These are phyloP conservation scores for Aspergillus nomiae DNA, from an alignment of 2,329 filamentous ascomycete genomes.

Conservation along the genomic window DNA sequence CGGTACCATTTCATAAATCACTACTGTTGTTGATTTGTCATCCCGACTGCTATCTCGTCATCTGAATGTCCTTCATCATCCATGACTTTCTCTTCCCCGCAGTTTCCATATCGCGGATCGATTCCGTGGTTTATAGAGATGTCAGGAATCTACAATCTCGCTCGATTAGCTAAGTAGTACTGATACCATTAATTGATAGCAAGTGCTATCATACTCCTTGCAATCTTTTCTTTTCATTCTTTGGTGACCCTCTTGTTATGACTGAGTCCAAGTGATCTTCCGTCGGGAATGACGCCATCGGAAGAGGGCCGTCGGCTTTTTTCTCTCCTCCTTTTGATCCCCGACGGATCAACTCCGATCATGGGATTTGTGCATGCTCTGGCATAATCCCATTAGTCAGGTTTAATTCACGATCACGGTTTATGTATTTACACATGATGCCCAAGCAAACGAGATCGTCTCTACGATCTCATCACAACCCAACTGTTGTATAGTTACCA, in stretches of 20 bases:
- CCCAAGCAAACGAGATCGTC: neutral
- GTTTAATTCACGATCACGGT: neutral
- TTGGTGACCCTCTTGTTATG: neutral
- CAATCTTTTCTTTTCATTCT: neutral
- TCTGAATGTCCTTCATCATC: neutral
- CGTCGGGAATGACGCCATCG: conserved; percentile 1
- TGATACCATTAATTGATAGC: neutral
- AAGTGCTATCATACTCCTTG: neutral
- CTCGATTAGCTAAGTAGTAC: neutral
- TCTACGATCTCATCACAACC: neutral
- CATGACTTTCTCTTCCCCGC: conserved; percentile 3
- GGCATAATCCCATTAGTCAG: neutral
- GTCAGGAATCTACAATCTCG: neutral
- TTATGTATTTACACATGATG: neutral
- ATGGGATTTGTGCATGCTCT: neutral
- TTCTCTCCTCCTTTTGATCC: neutral
- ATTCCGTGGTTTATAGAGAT: neutral
- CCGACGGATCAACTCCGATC: neutral
- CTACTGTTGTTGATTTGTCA: conserved; percentile 11
- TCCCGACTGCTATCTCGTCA: conserved; percentile 1
- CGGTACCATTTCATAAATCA: too few species aligned
- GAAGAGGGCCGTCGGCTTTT: neutral
- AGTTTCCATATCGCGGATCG: neutral
- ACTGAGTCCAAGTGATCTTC: neutral
- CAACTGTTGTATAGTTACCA: neutral